Evolutionary conservation across 495 filamentous ascomycete species (phyloP).

Genomic region (Chaetomium cochliodes): DNA sequence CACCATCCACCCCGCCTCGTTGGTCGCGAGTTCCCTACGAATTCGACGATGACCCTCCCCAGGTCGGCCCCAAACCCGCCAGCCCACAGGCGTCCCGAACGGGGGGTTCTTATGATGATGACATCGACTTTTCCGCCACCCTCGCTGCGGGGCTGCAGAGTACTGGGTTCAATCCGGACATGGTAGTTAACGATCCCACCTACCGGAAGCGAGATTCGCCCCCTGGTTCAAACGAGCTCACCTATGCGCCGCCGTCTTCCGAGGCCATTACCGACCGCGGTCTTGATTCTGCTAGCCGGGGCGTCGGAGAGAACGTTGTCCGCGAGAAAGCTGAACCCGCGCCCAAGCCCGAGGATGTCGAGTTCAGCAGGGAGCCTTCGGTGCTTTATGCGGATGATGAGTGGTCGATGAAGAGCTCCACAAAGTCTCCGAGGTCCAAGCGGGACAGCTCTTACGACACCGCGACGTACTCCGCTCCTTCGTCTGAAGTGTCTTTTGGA

Average conservation of each 20-base stretch:
- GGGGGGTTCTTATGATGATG: conserved; percentile 55
- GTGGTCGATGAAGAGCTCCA: conserved; percentile 24
- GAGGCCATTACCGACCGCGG: conserved; percentile 44
- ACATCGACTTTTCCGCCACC: conserved; percentile 66
- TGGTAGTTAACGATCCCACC: conserved; percentile 63
- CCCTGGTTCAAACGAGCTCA: conserved; percentile 54
- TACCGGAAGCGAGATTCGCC: conserved; percentile 65
- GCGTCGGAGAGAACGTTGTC: conserved; percentile 25
- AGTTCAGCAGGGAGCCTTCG: conserved; percentile 10
- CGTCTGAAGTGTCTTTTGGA: conserved; percentile 33
- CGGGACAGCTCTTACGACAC: conserved; percentile 32
- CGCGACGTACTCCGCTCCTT: conserved; percentile 30
- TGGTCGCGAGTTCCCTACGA: conserved; percentile 16
- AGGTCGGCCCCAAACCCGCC: conserved; percentile 38
- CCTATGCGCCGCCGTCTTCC: conserved; percentile 48
- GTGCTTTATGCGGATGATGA: conserved; percentile 23
- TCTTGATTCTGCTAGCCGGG: conserved; percentile 10
- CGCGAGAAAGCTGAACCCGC: not conserved
- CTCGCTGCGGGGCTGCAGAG: conserved; percentile 67
- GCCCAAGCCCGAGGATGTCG: conserved; percentile 7
- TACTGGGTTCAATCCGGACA: conserved; percentile 68
- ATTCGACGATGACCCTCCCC: conserved; percentile 29
- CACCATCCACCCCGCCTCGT: conserved; percentile 13
- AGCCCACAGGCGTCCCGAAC: conserved; percentile 39
- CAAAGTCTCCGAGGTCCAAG: conserved; percentile 35